These are phyloP conservation scores for Solanum ossicruentum DNA, from an alignment of 257 asterid species.

Conservation along the genomic window DNA sequence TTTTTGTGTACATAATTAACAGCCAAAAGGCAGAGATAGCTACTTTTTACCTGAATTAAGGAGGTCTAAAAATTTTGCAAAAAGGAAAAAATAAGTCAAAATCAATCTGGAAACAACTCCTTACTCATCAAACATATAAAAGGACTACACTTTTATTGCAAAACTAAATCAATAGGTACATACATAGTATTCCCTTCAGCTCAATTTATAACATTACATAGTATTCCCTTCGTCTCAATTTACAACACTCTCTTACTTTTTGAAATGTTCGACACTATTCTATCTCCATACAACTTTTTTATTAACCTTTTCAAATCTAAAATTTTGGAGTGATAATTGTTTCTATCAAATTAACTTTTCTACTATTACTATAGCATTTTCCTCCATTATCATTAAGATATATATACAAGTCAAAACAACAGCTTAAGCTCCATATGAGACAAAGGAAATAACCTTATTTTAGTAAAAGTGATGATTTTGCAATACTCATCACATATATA, in stretches of 20 bases:
- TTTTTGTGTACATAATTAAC: neutral
- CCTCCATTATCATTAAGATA: neutral
- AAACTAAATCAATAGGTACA: neutral
- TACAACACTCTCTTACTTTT: neutral
- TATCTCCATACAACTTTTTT: neutral
- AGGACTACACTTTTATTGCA: neutral
- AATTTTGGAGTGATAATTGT: neutral
- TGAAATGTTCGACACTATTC: neutral
- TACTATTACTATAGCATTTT: neutral
- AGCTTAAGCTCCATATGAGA: neutral
- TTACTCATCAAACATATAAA: neutral
- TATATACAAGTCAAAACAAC: neutral
- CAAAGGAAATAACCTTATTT: neutral
- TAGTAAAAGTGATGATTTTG: neutral
- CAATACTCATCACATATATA: neutral
- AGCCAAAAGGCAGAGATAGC: neutral
- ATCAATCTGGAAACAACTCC: neutral
- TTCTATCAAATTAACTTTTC: neutral
- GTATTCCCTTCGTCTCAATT: neutral
- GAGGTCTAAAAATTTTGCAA: neutral
- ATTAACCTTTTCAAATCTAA: neutral
- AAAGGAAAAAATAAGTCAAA: neutral
- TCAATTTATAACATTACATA: neutral
- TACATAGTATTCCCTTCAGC: neutral
- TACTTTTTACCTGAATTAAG: neutral